These are phyloP conservation scores for Metarhizium guizhouense DNA, from an alignment of 2,329 filamentous ascomycete genomes.

Conservation along the genomic window DNA sequence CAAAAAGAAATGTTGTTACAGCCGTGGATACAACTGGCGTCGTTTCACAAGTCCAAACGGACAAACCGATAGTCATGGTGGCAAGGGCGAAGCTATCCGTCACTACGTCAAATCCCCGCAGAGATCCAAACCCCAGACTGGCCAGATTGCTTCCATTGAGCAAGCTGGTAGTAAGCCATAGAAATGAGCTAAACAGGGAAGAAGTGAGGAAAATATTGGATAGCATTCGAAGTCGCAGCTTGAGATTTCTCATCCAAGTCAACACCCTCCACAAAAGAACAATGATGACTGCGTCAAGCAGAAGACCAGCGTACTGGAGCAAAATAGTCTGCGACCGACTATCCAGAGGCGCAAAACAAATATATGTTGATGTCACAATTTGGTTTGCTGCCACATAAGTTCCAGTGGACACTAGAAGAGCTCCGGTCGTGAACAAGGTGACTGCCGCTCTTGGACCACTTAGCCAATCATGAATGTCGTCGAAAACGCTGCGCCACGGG, in stretches of 20 bases:
- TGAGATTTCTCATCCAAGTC: conserved; percentile 40
- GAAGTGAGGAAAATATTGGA: conserved; percentile 32
- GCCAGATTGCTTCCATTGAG: conserved; percentile 14
- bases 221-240: conserved; percentile 35
- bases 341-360: conserved; percentile 38
- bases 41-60: conserved; percentile 37
- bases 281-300: conserved; percentile 37
- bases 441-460: conserved; percentile 28
- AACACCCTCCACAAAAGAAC: conserved; percentile 43
- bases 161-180: conserved; percentile 26
- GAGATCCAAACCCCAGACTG: conserved; percentile 28
- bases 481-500: conserved; percentile 36
- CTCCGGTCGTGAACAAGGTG: conserved; percentile 26
- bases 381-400: conserved; percentile 31
- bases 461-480: conserved; percentile 40
- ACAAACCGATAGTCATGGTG: conserved; percentile 32
- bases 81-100: conserved; percentile 38
- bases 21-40: conserved; percentile 33
- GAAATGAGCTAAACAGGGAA: conserved; percentile 26
- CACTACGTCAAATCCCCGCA: conserved; percentile 40
- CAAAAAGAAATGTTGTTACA: conserved; percentile 34
- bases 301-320: conserved; percentile 35
- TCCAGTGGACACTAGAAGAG: conserved; percentile 31
- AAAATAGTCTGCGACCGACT: conserved; percentile 24
- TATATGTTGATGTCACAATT: conserved; percentile 37